These are phyloP conservation scores for Ensete glaucum DNA, from an alignment of 176 grass and related monocot species.

Conservation along the genomic window DNA sequence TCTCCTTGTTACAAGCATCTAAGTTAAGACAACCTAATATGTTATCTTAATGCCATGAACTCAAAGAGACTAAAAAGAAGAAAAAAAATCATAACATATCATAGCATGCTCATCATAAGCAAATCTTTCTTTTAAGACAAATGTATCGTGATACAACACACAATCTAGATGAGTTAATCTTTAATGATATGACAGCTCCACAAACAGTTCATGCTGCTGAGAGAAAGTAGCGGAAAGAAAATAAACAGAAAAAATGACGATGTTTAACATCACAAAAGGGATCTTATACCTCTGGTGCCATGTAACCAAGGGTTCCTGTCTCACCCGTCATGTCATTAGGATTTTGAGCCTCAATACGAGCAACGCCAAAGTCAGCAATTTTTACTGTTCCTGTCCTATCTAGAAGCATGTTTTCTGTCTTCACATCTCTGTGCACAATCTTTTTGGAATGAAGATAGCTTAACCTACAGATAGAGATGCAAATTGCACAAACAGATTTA, in stretches of 20 bases:
- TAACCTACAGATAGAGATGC: constrained; percentile 36
- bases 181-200: not conserved
- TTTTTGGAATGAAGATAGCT: constrained; percentile 97
- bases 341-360: constrained; percentile 96
- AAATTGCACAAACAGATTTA: not conserved
- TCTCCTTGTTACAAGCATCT: too few species aligned
- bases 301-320: constrained; percentile 99
- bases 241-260: not conserved
- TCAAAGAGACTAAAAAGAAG: not conserved
- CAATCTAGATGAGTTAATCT: not conserved
- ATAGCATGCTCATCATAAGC: not conserved
- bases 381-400: constrained; percentile 89
- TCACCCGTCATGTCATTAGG: constrained; percentile 98
- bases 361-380: constrained; percentile 99
- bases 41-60: not conserved
- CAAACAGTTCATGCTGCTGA: not conserved
- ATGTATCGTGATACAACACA: not conserved
- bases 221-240: not conserved
- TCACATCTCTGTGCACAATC: constrained; percentile 94
- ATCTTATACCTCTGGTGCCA: constrained; percentile 88
- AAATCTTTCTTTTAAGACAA: not conserved
- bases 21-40: not conserved
- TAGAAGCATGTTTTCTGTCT: constrained; percentile 99
- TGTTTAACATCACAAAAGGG: not conserved
- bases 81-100: not conserved